Evolutionary conservation across 2,329 filamentous ascomycete species (phyloP), one percentile per base, ranked within the genome.

Genomic region (Tolypocladium album): DNA sequence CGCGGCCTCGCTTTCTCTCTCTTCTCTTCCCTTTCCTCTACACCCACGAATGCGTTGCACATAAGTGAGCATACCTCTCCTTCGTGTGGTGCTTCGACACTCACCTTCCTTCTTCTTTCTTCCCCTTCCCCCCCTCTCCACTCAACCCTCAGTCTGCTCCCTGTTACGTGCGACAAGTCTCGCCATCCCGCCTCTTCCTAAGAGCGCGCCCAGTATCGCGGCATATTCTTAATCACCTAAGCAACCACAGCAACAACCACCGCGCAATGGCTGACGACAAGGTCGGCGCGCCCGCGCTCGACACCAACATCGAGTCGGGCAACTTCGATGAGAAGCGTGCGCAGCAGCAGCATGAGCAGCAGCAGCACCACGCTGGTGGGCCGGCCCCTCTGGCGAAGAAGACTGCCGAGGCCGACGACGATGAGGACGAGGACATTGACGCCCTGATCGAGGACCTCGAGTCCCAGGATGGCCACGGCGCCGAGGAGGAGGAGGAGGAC

Each of bases 401-500:
- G 68, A 24, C 42, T 45, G 67, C 70, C 61, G 78, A 76, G 69
- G 71, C 69, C 57, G 87, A 90, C 56, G 88, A 92, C 27, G 88
- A 89, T 55, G 72, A 77, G 38, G 88, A 91, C 68, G 88, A 91
- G 77, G 88, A 93, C 72, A 91, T 96, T 66, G 89, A 95, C 71
- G 85, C 87, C 69, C 81, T 96, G 69, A 95, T 96, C 66, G 88
- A 92, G 73, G 90, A 94, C 69, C 87, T 95, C 66, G 88, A 94
- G 77, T 91, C 87, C 50, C 81, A 90, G 67, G 90, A 94, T 74
- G 89, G 87, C 59, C 84, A 86, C 66, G 81, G 82, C 59, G 78
- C 87, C 34, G 85, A 88, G 36, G 85, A 85, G 50, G 85, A 88
- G 61, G 85, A 78, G 61, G 85, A 78, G 60, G 76, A 76, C 62